These are phyloP conservation scores for Moesziomyces sp. DNA, from an alignment of 1,284 basidiomycete species.

Conservation along the genomic window DNA sequence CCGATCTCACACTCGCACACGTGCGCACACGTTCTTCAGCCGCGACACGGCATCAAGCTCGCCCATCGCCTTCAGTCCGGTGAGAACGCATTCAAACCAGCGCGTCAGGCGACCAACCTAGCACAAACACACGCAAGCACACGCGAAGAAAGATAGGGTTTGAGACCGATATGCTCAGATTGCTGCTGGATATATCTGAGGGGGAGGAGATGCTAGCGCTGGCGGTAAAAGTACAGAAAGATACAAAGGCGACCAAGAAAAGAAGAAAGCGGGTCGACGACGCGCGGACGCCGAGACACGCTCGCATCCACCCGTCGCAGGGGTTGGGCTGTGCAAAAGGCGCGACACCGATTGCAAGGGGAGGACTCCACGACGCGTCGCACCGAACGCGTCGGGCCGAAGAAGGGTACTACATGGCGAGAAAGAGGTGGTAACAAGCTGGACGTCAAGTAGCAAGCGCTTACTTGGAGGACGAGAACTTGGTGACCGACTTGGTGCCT, in stretches of 20 bases:
- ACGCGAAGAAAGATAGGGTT: constrained; percentile 7
- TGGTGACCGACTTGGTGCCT: constrained; percentile 76
- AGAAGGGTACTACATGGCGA: not conserved
- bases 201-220: constrained; percentile 48
- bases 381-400: constrained; percentile 42
- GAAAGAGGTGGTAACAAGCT: not conserved
- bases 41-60: no score
- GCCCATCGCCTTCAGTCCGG: no score
- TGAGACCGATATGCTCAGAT: constrained; percentile 56
- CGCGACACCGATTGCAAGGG: not conserved
- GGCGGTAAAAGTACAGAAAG: constrained; percentile 58
- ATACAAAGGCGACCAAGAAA: constrained; percentile 51
- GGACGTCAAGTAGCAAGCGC: not conserved
- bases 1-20: no score
- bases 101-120: not conserved
- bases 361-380: constrained; percentile 46
- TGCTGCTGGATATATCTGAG: constrained; percentile 59
- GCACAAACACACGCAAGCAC: constrained; percentile 3
- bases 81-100: not conserved
- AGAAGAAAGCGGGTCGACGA: constrained; percentile 12
- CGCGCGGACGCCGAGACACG: not conserved
- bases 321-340: no score
- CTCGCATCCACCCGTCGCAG: not conserved
- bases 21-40: no score
- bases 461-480: constrained; percentile 71